Conservation (phyloP, 2,329 filamentous ascomycete genomes). For the Ambrosiella cleistominuta region DNA sequence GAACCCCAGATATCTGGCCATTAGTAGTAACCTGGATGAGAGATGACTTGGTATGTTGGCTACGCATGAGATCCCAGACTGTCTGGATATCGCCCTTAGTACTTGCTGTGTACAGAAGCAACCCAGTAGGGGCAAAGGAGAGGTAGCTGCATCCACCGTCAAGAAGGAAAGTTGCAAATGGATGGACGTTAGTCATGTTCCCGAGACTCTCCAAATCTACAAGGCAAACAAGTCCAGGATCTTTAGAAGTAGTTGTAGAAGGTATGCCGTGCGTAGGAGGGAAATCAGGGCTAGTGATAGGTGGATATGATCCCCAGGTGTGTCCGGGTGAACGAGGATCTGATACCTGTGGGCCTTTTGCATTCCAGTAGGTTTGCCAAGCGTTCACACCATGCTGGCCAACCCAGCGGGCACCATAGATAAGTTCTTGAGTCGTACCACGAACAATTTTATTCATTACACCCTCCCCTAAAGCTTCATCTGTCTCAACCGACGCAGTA, state of each 20-base stretch:
- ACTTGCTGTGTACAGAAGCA: constrained; percentile 62
- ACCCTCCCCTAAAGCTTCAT: constrained; percentile 54
- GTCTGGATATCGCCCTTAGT: constrained; percentile 70
- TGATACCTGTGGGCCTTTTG: constrained; percentile 15
- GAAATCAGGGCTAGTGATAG: constrained; percentile 30
- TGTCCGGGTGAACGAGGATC: constrained; percentile 17
- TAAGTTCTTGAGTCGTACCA: constrained; percentile 61
- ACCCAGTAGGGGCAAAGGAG: constrained; percentile 57
- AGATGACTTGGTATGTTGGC: constrained; percentile 45
- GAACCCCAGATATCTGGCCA: constrained; percentile 31
- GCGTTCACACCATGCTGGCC: constrained; percentile 60
- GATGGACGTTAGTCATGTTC: constrained; percentile 35
- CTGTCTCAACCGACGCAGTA: constrained; percentile 46
- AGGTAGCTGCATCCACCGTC: constrained; percentile 64
- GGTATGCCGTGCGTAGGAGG: constrained; percentile 56
- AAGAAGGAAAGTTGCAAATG: constrained; percentile 52
- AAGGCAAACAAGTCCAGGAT: constrained; percentile 59
- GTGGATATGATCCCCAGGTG: constrained; percentile 27
- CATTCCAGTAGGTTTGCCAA: constrained; percentile 68
- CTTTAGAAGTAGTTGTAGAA: constrained; percentile 39
- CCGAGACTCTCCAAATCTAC: constrained; percentile 49
- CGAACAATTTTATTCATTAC: constrained; percentile 61
- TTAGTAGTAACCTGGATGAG: constrained; percentile 31
- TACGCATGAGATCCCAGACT: constrained; percentile 60
- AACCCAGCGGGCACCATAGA: constrained; percentile 58